These are phyloP conservation scores for Wickerhamomyces kurtzmanii DNA, from an alignment of 805 yeast species.

Conservation along the genomic window DNA sequence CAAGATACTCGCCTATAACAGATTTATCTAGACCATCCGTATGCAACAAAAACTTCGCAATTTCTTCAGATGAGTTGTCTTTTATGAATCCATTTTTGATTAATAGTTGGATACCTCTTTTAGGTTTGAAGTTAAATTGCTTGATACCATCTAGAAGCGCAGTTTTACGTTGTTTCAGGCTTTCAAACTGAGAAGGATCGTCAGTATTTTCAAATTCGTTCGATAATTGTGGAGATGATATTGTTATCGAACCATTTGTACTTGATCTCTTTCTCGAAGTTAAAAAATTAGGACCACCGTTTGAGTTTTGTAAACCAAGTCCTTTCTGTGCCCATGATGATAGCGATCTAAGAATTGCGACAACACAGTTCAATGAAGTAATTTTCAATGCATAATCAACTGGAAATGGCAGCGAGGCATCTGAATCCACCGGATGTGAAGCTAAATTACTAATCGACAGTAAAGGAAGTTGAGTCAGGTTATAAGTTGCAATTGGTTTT, in stretches of 20 bases:
- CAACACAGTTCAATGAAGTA: constrained; percentile 70
- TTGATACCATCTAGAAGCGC: constrained; percentile 69
- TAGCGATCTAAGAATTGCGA: constrained; percentile 72
- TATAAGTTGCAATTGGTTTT: constrained; percentile 62
- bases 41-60: constrained; percentile 67
- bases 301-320: constrained; percentile 19
- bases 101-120: constrained; percentile 62
- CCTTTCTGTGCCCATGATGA: constrained; percentile 82
- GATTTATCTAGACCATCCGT: constrained; percentile 77
- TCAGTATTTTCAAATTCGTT: constrained; percentile 32
- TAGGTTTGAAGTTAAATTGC: constrained; percentile 79
- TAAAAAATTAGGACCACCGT: constrained; percentile 6
- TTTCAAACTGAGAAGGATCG: constrained; percentile 80
- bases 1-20: constrained; percentile 82
- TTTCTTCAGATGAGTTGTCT: constrained; percentile 48
- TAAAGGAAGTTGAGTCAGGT: constrained; percentile 64
- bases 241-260: constrained; percentile 14
- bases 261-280: constrained; percentile 17
- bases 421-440: constrained; percentile 40
- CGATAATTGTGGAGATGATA: constrained; percentile 1
- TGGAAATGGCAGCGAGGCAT: constrained; percentile 46
- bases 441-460: constrained; percentile 61
- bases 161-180: constrained; percentile 72
- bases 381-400: constrained; percentile 78
- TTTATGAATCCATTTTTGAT: constrained; percentile 53